A percentile compares a stretch with the other conserved stretches of the same genome.
Conservation (phyloP, 352 stramenopile species). For the Phytophthora fragariae region DNA sequence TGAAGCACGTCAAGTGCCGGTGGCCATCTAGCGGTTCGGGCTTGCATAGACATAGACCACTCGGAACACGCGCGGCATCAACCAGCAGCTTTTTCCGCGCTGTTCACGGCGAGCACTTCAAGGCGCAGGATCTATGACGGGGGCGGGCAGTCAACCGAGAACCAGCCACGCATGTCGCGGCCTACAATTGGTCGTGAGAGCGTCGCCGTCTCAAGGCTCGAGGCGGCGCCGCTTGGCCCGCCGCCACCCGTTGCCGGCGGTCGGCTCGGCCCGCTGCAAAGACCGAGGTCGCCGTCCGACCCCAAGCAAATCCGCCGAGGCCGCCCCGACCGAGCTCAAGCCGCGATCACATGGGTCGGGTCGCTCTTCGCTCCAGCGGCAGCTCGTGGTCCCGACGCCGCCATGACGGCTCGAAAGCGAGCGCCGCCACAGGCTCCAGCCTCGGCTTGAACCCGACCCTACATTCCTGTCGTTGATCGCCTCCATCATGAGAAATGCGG, state of each 20-base stretch:
- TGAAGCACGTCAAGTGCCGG: slow-evolving; percentile 22
- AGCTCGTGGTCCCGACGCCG: slow-evolving; percentile 14
- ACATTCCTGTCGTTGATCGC: background rate
- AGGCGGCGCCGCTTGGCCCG: slow-evolving; percentile 1
- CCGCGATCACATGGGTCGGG: background rate
- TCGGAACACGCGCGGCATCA: slow-evolving; percentile 13
- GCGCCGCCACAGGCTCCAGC: slow-evolving; percentile 5
- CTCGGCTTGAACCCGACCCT: background rate
- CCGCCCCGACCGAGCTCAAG: slow-evolving; percentile 1
- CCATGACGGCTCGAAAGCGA: slow-evolving; percentile 23
- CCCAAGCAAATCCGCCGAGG: slow-evolving; percentile 4
- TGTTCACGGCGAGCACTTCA: slow-evolving; percentile 5
- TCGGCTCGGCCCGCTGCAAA: background rate
- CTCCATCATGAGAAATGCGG: background rate
- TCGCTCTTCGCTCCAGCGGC: slow-evolving; percentile 3
- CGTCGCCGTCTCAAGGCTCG: slow-evolving; percentile 18
- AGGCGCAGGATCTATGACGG: slow-evolving; percentile 12
- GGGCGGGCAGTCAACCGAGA: slow-evolving; percentile 24
- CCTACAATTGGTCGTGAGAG: slow-evolving; percentile 13
- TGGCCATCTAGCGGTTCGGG: slow-evolving; percentile 32
- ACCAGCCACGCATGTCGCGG: slow-evolving; percentile 29
- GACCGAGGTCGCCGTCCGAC: background rate
- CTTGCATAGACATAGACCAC: slow-evolving; percentile 29
- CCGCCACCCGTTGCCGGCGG: slow-evolving; percentile 1
- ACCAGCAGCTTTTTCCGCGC: slow-evolving; percentile 26